Evolutionary conservation across 331 rosid species (phyloP).

Genomic region (Stylosanthes scabra): DNA sequence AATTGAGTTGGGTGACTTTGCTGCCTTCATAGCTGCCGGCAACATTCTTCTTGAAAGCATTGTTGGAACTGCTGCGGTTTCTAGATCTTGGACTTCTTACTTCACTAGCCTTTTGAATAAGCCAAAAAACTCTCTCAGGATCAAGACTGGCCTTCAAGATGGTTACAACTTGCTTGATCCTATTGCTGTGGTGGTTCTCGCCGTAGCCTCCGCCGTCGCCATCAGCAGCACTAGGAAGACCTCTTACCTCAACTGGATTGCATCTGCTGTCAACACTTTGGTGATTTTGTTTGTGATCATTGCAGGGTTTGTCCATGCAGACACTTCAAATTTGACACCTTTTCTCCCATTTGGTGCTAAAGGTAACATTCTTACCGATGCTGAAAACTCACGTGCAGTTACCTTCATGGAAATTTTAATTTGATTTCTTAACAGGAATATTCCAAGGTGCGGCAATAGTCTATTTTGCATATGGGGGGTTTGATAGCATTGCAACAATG

Average conservation of each 20-base stretch:
- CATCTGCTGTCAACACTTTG: constrained; percentile 61
- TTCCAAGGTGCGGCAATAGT: constrained; percentile 76
- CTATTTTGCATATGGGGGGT: constrained; percentile 79
- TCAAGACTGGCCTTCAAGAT: constrained; percentile 51
- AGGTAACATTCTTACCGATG: constrained; percentile 6
- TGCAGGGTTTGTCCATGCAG: constrained; percentile 61
- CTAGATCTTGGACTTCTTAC: constrained; percentile 82
- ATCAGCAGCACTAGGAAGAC: constrained; percentile 73
- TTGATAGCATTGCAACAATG: constrained; percentile 71
- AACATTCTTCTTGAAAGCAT: constrained; percentile 76
- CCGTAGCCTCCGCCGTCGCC: constrained; percentile 47
- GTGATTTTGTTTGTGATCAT: constrained; percentile 61
- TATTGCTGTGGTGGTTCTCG: constrained; percentile 62
- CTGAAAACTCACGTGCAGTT: too few species aligned
- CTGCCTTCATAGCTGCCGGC: constrained; percentile 78
- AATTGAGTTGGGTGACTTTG: constrained; percentile 78
- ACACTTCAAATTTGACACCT: constrained; percentile 63
- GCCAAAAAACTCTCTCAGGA: constrained; percentile 55
- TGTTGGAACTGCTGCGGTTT: constrained; percentile 70
- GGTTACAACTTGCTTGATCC: constrained; percentile 78
- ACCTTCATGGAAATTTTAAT: too few species aligned
- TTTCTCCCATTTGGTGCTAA: constrained; percentile 65
- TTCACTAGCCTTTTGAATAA: constrained; percentile 65
- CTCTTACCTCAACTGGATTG: constrained; percentile 74
- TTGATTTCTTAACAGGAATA: constrained; percentile 35